Percentiles rank a stretch among this genome's conserved stretches.
Conservation (phyloP, 1,139 yeast genomes). For the Wickerhamiella pararugosa region DNA sequence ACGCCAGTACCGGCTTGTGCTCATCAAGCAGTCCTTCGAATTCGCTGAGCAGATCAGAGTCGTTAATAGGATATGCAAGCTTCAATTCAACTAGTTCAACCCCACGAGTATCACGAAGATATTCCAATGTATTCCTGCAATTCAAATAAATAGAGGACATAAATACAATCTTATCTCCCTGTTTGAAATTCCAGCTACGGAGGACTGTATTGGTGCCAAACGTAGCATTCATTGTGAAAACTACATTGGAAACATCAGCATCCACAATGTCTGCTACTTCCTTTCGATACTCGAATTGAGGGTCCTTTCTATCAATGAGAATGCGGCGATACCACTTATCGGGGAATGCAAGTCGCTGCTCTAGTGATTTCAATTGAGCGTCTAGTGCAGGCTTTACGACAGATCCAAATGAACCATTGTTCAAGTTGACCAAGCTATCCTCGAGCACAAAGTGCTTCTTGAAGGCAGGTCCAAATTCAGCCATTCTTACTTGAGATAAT, state of each 20-base stretch:
- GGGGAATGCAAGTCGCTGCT: conserved; percentile 27
- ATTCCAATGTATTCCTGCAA: conserved; percentile 39
- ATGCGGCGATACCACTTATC: conserved; percentile 27
- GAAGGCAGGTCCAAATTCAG: conserved; percentile 37
- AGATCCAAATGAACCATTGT: conserved; percentile 15
- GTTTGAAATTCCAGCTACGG: conserved; percentile 36
- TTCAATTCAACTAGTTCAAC: conserved; percentile 33
- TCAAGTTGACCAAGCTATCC: conserved; percentile 9
- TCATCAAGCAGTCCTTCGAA: conserved; percentile 27
- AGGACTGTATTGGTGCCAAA: conserved; percentile 45
- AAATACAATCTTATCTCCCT: conserved; percentile 41
- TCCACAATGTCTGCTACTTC: conserved; percentile 30
- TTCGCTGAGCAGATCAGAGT: conserved; percentile 29
- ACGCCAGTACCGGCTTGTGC: conserved; percentile 28
- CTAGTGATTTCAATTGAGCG: conserved; percentile 14
- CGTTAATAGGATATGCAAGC: conserved; percentile 35
- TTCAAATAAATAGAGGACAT: conserved; percentile 44
- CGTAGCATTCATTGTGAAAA: conserved; percentile 45
- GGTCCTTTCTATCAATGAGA: not conserved
- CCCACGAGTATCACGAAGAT: conserved; percentile 31
- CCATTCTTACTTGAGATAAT: too few species aligned
- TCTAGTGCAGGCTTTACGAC: conserved; percentile 11
- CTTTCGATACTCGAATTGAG: conserved; percentile 19
- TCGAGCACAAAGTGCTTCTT: conserved; percentile 29
- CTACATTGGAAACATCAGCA: conserved; percentile 33